Percentiles rank a stretch among this genome's conserved stretches.
phyloP scores from a whole-genome alignment of 148 eudicot genomes.

The Nyssa sinensis region DNA sequence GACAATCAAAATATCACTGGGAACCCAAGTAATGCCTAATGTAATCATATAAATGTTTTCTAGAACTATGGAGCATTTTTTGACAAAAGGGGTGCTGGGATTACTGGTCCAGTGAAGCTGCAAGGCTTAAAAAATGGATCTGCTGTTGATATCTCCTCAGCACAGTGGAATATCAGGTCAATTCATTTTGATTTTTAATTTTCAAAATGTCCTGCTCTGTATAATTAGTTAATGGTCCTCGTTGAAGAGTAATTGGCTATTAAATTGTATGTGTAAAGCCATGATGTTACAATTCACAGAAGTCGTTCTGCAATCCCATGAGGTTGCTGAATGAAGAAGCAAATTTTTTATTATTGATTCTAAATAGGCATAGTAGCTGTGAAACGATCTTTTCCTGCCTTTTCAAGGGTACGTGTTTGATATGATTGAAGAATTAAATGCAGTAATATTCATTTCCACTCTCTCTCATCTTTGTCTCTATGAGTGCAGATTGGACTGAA shows the following conservation, averaged over 20 bases:
- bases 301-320: not conserved
- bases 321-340: not conserved
- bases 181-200: slow-evolving; percentile 6
- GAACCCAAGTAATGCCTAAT: slow-evolving; percentile 1
- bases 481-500: slow-evolving; percentile 43
- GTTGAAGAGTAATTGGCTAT: too few species aligned
- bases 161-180: slow-evolving; percentile 88
- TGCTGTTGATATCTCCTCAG: slow-evolving; percentile 61
- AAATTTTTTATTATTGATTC: too few species aligned
- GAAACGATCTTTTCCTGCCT: not conserved
- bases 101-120: slow-evolving; percentile 74
- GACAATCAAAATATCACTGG: not conserved
- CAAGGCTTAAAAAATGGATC: slow-evolving; percentile 52
- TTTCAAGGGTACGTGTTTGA: not conserved
- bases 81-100: slow-evolving; percentile 68
- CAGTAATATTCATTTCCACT: not conserved
- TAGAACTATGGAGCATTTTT: slow-evolving; percentile 91
- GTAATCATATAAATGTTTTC: not conserved
- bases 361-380: not conserved
- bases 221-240: not conserved
- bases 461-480: not conserved
- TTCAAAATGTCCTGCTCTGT: not conserved
- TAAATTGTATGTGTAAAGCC: not conserved
- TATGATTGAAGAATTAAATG: not conserved
- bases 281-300: not conserved